phyloP scores from a whole-genome alignment of 2,329 filamentous ascomycete genomes.

The Tolypocladium tundrense region DNA sequence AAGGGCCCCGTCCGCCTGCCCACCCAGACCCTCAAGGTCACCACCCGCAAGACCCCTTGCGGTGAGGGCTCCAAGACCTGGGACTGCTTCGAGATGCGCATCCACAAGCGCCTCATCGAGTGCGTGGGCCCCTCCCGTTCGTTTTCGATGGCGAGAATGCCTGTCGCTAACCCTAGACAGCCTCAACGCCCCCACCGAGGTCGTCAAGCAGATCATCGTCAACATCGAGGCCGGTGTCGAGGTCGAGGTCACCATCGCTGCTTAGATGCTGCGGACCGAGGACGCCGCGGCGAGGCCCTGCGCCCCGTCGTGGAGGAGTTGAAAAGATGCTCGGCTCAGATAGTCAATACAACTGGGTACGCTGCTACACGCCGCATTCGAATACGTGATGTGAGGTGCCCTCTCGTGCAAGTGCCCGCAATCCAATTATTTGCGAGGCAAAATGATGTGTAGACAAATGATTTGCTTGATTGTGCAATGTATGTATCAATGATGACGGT shows the following conservation, averaged over 20 bases:
- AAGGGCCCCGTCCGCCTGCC: conserved; percentile 97
- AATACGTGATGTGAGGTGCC: neutral
- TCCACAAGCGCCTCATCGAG: conserved; percentile 98
- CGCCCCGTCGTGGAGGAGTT: neutral
- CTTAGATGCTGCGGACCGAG: conserved; percentile 37
- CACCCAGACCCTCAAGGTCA: conserved; percentile 94
- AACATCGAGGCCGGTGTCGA: conserved; percentile 92
- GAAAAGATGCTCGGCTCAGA: neutral
- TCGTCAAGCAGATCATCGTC: conserved; percentile 94
- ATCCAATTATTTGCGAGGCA: neutral
- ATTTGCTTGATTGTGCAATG: neutral
- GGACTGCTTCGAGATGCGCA: conserved; percentile 98
- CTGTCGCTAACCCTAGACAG: conserved; percentile 23
- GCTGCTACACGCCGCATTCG: neutral
- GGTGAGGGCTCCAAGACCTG: conserved; percentile 99
- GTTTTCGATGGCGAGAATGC: neutral
- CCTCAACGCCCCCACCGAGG: conserved; percentile 94
- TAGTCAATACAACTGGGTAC: neutral
- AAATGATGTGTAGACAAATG: neutral
- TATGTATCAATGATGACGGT: neutral
- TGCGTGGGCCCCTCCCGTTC: conserved; percentile 31
- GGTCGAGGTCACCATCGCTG: conserved; percentile 87
- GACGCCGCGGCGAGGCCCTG: neutral
- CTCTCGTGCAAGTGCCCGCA: neutral
- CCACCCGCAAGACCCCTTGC: conserved; percentile 97